Conservation (phyloP, 352 stramenopile species). For the Phytophthora pisi region DNA sequence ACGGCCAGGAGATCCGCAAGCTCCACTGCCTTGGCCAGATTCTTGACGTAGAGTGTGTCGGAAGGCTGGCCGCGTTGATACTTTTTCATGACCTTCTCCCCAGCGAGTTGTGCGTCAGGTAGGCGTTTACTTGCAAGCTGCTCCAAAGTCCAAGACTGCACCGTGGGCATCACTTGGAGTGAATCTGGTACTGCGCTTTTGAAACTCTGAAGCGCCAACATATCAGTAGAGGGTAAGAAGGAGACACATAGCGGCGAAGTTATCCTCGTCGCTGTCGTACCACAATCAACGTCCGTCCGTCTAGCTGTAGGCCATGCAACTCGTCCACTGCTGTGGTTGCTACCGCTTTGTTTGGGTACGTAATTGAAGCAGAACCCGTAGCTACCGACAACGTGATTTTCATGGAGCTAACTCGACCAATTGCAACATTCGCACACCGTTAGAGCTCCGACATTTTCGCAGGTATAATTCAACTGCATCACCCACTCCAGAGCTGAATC, state of each 20-base stretch:
- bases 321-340: conserved; percentile 48
- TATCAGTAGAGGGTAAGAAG: conserved; percentile 12
- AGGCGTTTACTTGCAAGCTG: conserved; percentile 36
- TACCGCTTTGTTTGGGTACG: conserved; percentile 34
- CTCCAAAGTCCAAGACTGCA: conserved; percentile 32
- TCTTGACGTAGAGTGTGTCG: conserved; percentile 81
- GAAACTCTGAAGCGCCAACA: conserved; percentile 30
- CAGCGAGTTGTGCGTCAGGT: conserved; percentile 18
- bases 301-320: conserved; percentile 58
- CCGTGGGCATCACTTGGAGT: background rate
- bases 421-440: background rate
- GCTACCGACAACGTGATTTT: conserved; percentile 16
- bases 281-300: conserved; percentile 54
- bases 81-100: conserved; percentile 72
- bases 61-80: conserved; percentile 65
- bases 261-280: conserved; percentile 29
- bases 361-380: conserved; percentile 22
- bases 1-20: conserved; percentile 50
- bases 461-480: background rate
- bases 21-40: conserved; percentile 64
- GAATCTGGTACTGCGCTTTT: conserved; percentile 4
- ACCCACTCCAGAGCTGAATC: conserved; percentile 45
- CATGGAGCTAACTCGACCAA: conserved; percentile 23
- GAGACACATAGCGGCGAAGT: background rate
- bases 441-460: background rate